These are phyloP conservation scores for Exophiala phaeomuriformis DNA, from an alignment of 2,329 filamentous ascomycete genomes.

Conservation along the genomic window DNA sequence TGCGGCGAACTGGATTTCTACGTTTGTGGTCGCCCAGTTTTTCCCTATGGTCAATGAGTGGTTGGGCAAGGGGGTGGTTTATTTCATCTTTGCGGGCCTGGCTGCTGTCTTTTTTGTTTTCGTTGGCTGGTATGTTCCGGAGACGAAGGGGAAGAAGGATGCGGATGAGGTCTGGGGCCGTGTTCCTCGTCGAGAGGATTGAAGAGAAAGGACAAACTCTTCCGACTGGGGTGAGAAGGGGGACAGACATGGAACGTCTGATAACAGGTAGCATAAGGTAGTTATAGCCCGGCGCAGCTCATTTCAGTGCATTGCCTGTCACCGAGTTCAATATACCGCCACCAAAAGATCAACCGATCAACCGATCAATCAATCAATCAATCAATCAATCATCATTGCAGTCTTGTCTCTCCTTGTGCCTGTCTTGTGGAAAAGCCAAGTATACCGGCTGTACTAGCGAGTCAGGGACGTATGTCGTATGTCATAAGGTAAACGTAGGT, in stretches of 20 bases:
- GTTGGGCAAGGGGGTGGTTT: conserved; percentile 73
- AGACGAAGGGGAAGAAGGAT: conserved; percentile 78
- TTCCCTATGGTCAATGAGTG: conserved; percentile 79
- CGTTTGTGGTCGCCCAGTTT: conserved; percentile 88
- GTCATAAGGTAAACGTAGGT: too few relatives aligned
- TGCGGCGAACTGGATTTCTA: conserved; percentile 82
- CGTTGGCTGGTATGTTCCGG: conserved; percentile 67
- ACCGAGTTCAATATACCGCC: too few relatives aligned
- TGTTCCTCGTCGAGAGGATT: conserved; percentile 20
- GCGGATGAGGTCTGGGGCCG: conserved; percentile 89
- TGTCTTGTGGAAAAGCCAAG: too few relatives aligned
- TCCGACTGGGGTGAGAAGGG: background rate
- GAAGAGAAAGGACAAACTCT: background rate
- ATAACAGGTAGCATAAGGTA: too few relatives aligned
- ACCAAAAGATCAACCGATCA: too few relatives aligned
- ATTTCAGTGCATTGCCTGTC: too few relatives aligned
- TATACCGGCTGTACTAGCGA: too few relatives aligned
- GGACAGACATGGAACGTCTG: background rate
- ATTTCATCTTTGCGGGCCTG: conserved; percentile 79
- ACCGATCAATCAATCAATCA: too few relatives aligned
- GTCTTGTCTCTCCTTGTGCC: too few relatives aligned
- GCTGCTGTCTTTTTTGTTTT: conserved; percentile 64
- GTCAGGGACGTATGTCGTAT: too few relatives aligned
- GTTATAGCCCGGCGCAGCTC: too few relatives aligned
- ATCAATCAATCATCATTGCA: too few relatives aligned